Evolutionary conservation across 148 eudicot species (phyloP), one percentile per base, ranked within the genome.

Genomic region (Diospyros kaki): DNA sequence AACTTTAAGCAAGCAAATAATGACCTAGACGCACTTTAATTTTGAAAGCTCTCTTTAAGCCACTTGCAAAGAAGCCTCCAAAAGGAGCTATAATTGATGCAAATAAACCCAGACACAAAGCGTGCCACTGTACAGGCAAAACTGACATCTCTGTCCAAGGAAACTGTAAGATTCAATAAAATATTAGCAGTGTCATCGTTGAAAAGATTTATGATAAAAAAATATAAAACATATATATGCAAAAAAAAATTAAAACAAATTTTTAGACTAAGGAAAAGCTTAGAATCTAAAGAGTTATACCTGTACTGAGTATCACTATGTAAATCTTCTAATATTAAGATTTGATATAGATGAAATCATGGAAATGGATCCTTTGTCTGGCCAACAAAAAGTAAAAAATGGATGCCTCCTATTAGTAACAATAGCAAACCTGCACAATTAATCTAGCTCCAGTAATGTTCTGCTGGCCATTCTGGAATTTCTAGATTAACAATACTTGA

Each of bases 51-150:
- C 98, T 86, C 76, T 94, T 94, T 43, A 94, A 94, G 17, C 98
- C 98, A 73, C 98, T 94, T 1, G 98, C 98, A 46, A 94, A 94
- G 75, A 94, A 94, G 58, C 98, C 98, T 75, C 98, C 98, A 78
- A 94, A 94, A 83, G 98, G 98, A 73, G 98, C 98, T 64, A 94
- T 91, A 62, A 94, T 91, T 48, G 98, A 94, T 71, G 98, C 90
- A 74, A 94, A 94, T 44, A 91, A 86, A 72, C 98, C 97, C 50
- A 94, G 90, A 14, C 90, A 81, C 72, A 94, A 59, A n/a, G 97
- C 93, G 83, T 94, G 98, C 93, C 93, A 91, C 65, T 94, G 97
- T 50, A 93, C 98, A 10, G 98, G 93, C 82, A 91, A 84, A 84
- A 94, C 66, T 6, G 90, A 58, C 54, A 94, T 80, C 81, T 89